These are phyloP conservation scores for Amaranthus hypochondriacus DNA, from an alignment of 148 eudicot genomes.

Conservation along the genomic window DNA sequence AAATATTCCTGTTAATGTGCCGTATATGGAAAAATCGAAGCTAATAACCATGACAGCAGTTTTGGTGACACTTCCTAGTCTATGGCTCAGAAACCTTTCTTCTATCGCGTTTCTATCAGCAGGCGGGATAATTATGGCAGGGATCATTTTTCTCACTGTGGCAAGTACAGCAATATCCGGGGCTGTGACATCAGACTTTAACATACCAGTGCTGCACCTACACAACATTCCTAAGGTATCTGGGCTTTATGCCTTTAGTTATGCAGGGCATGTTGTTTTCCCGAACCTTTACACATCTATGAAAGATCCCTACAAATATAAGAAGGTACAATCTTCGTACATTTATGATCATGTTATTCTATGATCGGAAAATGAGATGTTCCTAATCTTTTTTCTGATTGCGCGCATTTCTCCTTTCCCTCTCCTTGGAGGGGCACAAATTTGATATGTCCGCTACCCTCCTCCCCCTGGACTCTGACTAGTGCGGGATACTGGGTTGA, in stretches of 20 bases:
- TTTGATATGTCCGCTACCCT: too few relatives aligned
- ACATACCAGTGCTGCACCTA: constrained; percentile 46
- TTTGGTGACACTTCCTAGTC: constrained; percentile 58
- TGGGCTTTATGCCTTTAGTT: constrained; percentile 61
- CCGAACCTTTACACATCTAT: constrained; percentile 62
- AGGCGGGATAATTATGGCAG: constrained; percentile 61
- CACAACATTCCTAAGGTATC: constrained; percentile 60
- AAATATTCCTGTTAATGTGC: constrained; percentile 27
- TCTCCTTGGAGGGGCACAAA: too few relatives aligned
- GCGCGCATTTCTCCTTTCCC: too few relatives aligned
- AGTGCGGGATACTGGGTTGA: too few relatives aligned
- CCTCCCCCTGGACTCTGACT: too few relatives aligned
- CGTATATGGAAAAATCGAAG: constrained; percentile 38
- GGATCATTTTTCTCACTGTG: constrained; percentile 46
- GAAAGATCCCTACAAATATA: constrained; percentile 66
- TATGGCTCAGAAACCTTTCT: constrained; percentile 69
- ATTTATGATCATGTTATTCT: neutral
- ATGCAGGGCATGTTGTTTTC: constrained; percentile 77
- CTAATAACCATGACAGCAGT: constrained; percentile 60
- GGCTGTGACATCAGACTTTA: constrained; percentile 31
- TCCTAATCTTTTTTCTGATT: too few relatives aligned
- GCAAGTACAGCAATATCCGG: constrained; percentile 50
- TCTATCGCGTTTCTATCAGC: constrained; percentile 65
- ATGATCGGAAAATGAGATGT: too few relatives aligned
- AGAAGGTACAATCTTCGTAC: constrained; percentile 35